A percentile compares a stretch with the other conserved stretches of the same genome.
These are phyloP conservation scores for Hsuehochloa calcarea DNA, from an alignment of 176 grass and related monocot species.

Conservation along the genomic window DNA sequence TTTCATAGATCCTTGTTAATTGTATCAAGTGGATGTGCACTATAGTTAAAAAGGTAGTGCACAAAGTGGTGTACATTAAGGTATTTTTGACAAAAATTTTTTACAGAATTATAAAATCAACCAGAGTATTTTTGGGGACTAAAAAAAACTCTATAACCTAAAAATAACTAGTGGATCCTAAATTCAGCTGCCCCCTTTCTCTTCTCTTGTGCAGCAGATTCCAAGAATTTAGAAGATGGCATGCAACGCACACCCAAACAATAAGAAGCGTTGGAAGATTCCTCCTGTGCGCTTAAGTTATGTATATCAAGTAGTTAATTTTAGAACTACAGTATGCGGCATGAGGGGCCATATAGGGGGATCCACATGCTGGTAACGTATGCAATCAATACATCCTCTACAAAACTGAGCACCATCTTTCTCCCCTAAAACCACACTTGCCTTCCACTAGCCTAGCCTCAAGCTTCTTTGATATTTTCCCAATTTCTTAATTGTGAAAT, in stretches of 20 bases:
- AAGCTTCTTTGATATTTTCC: not conserved
- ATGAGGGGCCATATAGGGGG: not conserved
- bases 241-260: not conserved
- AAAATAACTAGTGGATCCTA: not conserved
- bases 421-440: not conserved
- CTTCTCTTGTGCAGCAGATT: not conserved
- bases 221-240: not conserved
- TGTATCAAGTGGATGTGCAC: not conserved
- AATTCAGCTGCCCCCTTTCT: not conserved
- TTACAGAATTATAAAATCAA: not conserved
- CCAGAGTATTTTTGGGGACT: not conserved
- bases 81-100: not conserved
- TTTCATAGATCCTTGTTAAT: conserved; percentile 1
- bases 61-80: not conserved
- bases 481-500: not conserved
- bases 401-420: not conserved
- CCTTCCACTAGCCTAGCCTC: not conserved
- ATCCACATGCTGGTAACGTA: not conserved
- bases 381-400: not conserved
- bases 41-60: not conserved
- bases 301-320: conserved; percentile 2
- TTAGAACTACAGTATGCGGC: not conserved
- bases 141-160: not conserved
- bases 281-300: not conserved
- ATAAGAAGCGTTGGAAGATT: not conserved